A percentile compares a stretch with the other conserved stretches of the same genome.
These are phyloP conservation scores for Thamnidium elegans DNA, from an alignment of 192 early-diverging fungal genomes.

Conservation along the genomic window DNA sequence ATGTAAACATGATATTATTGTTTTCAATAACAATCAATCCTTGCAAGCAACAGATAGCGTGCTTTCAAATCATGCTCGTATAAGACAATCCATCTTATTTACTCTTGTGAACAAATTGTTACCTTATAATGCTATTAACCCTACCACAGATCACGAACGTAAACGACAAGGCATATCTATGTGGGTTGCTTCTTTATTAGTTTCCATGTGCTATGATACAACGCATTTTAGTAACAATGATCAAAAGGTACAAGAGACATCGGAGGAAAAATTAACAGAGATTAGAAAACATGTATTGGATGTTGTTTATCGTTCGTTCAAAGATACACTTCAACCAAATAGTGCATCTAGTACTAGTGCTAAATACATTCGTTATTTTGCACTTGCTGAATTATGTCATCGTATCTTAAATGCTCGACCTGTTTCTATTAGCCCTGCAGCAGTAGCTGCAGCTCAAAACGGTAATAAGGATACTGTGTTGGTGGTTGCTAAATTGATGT, in stretches of 20 bases:
- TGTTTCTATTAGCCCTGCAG: slow-evolving; percentile 2
- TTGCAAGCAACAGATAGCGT: too few species aligned
- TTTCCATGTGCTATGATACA: slow-evolving; percentile 49
- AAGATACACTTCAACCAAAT: slow-evolving; percentile 49
- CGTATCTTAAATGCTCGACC: slow-evolving; percentile 60
- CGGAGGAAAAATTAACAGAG: slow-evolving; percentile 32
- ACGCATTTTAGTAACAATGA: slow-evolving; percentile 5
- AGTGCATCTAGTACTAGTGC: slow-evolving; percentile 38
- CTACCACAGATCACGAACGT: slow-evolving; percentile 42
- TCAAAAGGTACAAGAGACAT: background rate
- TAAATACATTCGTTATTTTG: slow-evolving; percentile 66
- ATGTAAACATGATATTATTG: slow-evolving; percentile 69
- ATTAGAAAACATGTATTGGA: slow-evolving; percentile 68
- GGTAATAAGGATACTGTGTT: slow-evolving; percentile 62
- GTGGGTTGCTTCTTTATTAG: slow-evolving; percentile 64
- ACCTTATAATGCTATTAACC: slow-evolving; percentile 48
- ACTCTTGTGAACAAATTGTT: slow-evolving; percentile 67
- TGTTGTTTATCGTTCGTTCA: slow-evolving; percentile 56
- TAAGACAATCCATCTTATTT: slow-evolving; percentile 49
- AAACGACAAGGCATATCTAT: slow-evolving; percentile 62
- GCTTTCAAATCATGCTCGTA: slow-evolving; percentile 12
- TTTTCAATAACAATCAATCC: slow-evolving; percentile 40
- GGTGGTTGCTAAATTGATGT: slow-evolving; percentile 69
- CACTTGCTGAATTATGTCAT: slow-evolving; percentile 67
- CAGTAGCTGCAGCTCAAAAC: slow-evolving; percentile 23